Evolutionary conservation across 768 basidiomycete species (phyloP), one percentile per base, ranked within the genome.

Genomic region (Naganishia antarctica): DNA sequence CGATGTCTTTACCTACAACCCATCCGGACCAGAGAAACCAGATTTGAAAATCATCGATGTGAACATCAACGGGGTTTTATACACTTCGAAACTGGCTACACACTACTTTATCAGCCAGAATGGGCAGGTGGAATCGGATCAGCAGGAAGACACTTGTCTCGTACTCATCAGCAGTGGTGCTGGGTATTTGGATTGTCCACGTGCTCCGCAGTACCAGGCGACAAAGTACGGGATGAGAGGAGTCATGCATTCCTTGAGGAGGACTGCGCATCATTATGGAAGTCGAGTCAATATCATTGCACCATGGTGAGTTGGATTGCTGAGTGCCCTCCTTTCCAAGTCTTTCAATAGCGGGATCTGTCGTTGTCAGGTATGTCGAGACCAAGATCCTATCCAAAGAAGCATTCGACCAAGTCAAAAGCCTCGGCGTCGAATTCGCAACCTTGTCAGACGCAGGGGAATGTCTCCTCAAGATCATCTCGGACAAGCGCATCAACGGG

Each of bases 41-140:
- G 28, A 57, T 32, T 31, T 57, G 51, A 57, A 57, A 23, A 57
- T 37, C 6, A 31, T 57, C 28, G 51, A 57, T 23, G 51, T 57
- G 26, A 57, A 57, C 32, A 29, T 57, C 29, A 25, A 31, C 28
- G 51, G 51, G 18, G 32, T 37, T 16, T 13, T 57, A 9, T 57
- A 31, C 29, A 57, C 51, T 11, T 15, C 51, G 16, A 57, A 57
- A 16, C 29, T 57, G 51, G 51, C 51, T 18, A 28, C 23, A 8
- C 51, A 57, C 28, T 31, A 57, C 51, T 57, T 57, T 57, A 31
- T 57, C 51, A 37, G 8, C 28, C 51, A 57, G 28, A 57, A 57
- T 31, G 51, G 51, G 8, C 26, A 57, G 16, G 23, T 18, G 29
- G 51, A 57, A 37, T 13, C 51, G 51, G 29, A 31, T 4, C 9